Conservation (phyloP, 805 yeast species). For the Cyberlindnera mycetangii region DNA sequence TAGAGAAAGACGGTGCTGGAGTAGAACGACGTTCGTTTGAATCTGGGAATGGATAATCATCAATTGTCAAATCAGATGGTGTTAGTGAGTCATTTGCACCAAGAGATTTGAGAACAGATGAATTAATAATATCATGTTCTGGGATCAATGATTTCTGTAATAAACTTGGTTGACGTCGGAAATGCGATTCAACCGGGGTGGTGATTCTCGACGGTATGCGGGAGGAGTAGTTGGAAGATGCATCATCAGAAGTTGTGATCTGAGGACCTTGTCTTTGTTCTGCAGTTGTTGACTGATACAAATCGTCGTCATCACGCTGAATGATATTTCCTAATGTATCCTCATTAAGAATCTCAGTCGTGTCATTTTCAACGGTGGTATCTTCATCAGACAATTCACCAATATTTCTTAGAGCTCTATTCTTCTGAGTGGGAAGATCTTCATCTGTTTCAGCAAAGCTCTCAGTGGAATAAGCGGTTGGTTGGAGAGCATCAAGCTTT, state of each 20-base stretch:
- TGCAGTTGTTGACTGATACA: neutral
- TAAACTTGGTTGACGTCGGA: slow-evolving; percentile 18
- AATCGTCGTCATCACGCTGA: neutral
- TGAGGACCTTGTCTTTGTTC: neutral
- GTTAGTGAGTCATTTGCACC: slow-evolving; percentile 5
- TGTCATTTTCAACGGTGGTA: slow-evolving; percentile 3
- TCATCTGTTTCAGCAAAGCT: slow-evolving; percentile 18
- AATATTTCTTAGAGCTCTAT: slow-evolving; percentile 3
- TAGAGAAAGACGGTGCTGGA: slow-evolving; percentile 31
- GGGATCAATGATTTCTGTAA: slow-evolving; percentile 18
- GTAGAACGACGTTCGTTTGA: slow-evolving; percentile 26
- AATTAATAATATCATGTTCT: slow-evolving; percentile 7
- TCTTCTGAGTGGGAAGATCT: slow-evolving; percentile 3
- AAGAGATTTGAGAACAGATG: slow-evolving; percentile 1
- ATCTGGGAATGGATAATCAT: slow-evolving; percentile 23
- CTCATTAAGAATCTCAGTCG: neutral
- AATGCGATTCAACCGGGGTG: slow-evolving; percentile 16
- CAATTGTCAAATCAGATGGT: slow-evolving; percentile 8
- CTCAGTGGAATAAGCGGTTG: slow-evolving; percentile 15
- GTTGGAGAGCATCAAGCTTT: slow-evolving; percentile 24
- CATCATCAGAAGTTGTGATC: slow-evolving; percentile 14
- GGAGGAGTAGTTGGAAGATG: slow-evolving; percentile 27
- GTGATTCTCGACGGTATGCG: slow-evolving; percentile 17
- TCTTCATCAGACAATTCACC: slow-evolving; percentile 11
- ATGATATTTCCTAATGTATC: neutral